Evolutionary conservation across 2,329 filamentous ascomycete genomes (phyloP), one percentile per base, ranked within the genome.

Genomic region (Monosporascus sp.): DNA sequence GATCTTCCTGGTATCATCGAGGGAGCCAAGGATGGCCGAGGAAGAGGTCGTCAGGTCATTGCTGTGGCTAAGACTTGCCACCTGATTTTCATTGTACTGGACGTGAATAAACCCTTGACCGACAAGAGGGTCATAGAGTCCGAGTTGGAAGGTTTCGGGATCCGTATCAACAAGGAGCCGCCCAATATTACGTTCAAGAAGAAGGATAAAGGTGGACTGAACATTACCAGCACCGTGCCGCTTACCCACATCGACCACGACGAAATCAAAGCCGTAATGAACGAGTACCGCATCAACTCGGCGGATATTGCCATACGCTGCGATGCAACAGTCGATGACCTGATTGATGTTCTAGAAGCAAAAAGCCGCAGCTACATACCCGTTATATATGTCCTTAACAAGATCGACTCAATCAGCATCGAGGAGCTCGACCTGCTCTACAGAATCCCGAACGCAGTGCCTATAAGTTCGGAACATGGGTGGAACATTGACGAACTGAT

Each of bases 131-230:
- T 99, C 58, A 99, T 99, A 67, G 94, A 99, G 74, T 81, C 84
- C 50, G 94, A 99, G 76, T 74, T 99, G 69, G 94, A 99, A 71
- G 94, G 94, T 7, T 99, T 99, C 65, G 94, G 94, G 36, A 97
- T 99, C 68, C 84, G 94, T 53, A 93, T 97, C 77, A 99, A 99
- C 79, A 99, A 97, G 78, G 77, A 85, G 64, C 94, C 94, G 25
- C 94, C 94, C 41, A 99, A 99, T 71, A 99, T 99, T 66, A 89
- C 94, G n/a, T 96, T 97, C 79, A 95, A 87, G 76, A 99, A 99
- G 80, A 99, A 99, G 79, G 94, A 99, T 74, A 97, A 97, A 76
- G 94, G 94, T 62, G 94, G 94, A 37, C 85, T 99, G 67, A 92
- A 89, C 67, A 94, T 99, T 67, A 96, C 92, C n/a, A 94, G 85